These are phyloP conservation scores for Arthroderma sp. DNA, from an alignment of 2,329 filamentous ascomycete species.

Conservation along the genomic window DNA sequence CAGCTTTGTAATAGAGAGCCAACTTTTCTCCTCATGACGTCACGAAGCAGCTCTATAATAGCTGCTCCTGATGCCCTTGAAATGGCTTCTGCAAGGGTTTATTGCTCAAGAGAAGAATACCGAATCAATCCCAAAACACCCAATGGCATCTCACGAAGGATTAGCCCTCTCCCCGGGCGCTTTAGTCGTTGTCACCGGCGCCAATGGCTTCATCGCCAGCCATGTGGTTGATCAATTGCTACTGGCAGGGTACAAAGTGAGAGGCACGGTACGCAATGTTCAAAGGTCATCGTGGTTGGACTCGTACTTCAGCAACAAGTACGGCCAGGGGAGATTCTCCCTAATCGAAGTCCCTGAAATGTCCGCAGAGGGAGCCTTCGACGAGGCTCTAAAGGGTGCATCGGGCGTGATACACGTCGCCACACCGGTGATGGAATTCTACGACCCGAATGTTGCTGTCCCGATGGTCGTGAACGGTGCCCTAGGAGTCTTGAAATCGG, in stretches of 20 bases:
- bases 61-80: too few species aligned
- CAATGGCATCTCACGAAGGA: too few species aligned
- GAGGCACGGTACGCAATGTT: conserved; percentile 29
- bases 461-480: conserved; percentile 1
- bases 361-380: background rate
- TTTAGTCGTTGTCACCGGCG: conserved; percentile 34
- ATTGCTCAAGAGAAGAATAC: too few species aligned
- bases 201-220: conserved; percentile 33
- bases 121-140: too few species aligned
- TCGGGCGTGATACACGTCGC: conserved; percentile 2
- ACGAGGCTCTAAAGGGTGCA: conserved; percentile 3
- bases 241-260: conserved; percentile 29
- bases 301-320: background rate
- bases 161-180: conserved; percentile 18
- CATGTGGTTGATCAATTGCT: conserved; percentile 32
- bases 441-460: conserved; percentile 2
- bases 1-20: too few species aligned
- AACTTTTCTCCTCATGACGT: too few species aligned
- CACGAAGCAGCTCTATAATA: too few species aligned
- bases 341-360: background rate
- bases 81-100: too few species aligned
- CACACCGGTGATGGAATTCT: background rate
- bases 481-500: background rate
- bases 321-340: background rate
- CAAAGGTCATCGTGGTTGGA: background rate